phyloP scores from a whole-genome alignment of 2,329 filamentous ascomycete genomes.

The Colletotrichum acutatum region DNA sequence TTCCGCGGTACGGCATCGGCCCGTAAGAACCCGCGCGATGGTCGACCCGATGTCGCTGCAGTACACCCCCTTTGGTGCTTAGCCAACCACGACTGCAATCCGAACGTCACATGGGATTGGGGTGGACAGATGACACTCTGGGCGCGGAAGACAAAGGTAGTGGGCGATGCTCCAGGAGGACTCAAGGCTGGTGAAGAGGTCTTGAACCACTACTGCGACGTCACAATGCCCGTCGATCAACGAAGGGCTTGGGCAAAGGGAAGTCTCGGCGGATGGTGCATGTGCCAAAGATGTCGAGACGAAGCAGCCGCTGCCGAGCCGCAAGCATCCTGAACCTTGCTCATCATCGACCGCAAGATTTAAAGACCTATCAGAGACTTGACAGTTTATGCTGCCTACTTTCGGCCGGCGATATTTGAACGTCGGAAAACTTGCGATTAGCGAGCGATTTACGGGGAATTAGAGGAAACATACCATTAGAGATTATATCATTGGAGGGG shows the following conservation, averaged over 20 bases:
- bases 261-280: slow-evolving; percentile 88
- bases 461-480: slow-evolving; percentile 19
- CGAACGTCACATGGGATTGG: slow-evolving; percentile 96
- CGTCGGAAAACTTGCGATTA: slow-evolving; percentile 1
- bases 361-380: neutral
- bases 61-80: slow-evolving; percentile 97
- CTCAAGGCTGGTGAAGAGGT: slow-evolving; percentile 86
- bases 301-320: slow-evolving; percentile 60
- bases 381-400: neutral
- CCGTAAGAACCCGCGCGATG: slow-evolving; percentile 78
- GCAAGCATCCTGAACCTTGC: neutral
- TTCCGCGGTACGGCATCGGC: slow-evolving; percentile 94
- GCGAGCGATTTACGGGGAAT: slow-evolving; percentile 20
- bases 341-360: neutral
- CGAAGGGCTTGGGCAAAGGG: slow-evolving; percentile 90
- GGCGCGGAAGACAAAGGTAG: slow-evolving; percentile 68
- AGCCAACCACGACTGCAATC: slow-evolving; percentile 95
- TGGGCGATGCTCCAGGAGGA: slow-evolving; percentile 63
- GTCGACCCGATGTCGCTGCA: slow-evolving; percentile 89
- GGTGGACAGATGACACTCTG: slow-evolving; percentile 79
- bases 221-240: slow-evolving; percentile 79
- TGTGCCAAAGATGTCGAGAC: slow-evolving; percentile 83
- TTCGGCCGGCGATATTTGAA: neutral
- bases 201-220: slow-evolving; percentile 93
- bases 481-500: slow-evolving; percentile 7